A percentile compares a stretch with the other conserved stretches of the same genome.
Evolutionary conservation across 306 rosid genomes (phyloP).

Genomic region (Crataegus laevigata): DNA sequence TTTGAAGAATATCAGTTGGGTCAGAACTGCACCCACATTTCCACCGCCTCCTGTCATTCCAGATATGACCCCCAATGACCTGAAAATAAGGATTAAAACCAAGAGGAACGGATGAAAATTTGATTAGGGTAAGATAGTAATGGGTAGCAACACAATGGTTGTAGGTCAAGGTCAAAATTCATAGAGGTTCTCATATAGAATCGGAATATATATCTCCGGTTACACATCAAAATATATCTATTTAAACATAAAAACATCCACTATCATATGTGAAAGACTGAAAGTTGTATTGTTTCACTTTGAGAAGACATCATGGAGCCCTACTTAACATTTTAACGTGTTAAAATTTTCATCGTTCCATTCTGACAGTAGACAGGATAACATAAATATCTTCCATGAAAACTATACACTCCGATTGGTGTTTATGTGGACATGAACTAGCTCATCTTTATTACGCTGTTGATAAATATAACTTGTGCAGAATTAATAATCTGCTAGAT

Average conservation of each 20-base stretch:
- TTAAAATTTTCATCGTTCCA: neutral
- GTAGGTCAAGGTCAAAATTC: too few relatives aligned
- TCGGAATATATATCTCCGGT: too few relatives aligned
- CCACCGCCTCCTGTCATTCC: constrained; percentile 99
- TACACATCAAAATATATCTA: too few relatives aligned
- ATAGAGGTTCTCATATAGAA: too few relatives aligned
- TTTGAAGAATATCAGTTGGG: constrained; percentile 73
- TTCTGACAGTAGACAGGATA: neutral
- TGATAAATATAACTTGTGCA: too few relatives aligned
- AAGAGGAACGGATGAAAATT: too few relatives aligned
- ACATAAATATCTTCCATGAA: neutral
- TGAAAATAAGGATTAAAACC: constrained; percentile 8
- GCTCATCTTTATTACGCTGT: too few relatives aligned
- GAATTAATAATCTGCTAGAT: neutral
- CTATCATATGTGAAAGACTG: too few relatives aligned
- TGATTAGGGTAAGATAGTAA: too few relatives aligned
- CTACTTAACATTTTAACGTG: neutral
- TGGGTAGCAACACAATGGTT: too few relatives aligned
- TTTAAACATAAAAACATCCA: too few relatives aligned
- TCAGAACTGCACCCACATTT: constrained; percentile 77
- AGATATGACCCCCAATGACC: constrained; percentile 74
- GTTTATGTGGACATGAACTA: neutral
- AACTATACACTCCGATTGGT: neutral
- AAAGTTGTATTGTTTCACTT: neutral
- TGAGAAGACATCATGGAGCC: neutral